Evolutionary conservation across 805 yeast species (phyloP), one percentile per base, ranked within the genome.

Genomic region (Kodamaea neixiangensis): DNA sequence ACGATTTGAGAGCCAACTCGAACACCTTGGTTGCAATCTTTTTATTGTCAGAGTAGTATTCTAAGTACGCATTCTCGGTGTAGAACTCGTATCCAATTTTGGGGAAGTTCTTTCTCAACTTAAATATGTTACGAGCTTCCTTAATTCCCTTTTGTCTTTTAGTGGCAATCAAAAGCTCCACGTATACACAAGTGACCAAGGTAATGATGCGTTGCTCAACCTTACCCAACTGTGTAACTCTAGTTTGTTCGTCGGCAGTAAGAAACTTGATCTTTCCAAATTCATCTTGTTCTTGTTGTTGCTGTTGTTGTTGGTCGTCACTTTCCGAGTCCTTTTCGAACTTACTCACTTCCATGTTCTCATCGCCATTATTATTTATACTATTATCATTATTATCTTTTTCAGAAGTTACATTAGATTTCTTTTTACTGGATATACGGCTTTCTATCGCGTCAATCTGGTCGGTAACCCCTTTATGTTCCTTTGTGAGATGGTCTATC

Each of bases 41-140:
- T 19, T 78, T 70, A 54, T 85, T 87, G 53, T 81, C 85, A 52
- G 85, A 76, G 58, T 81, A 82, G 58, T 80, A 84, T 63, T 93
- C 99, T 73, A 91, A 75, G 63, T 82, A 73, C 0, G 97, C 97
- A 60, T 87, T 86, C 52, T 89, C 93, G 17, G 85, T 84, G 67
- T 80, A 93, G 17, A 93, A 79, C 58, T 89, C 89, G 72, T 84
- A 83, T 0, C 96, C 86, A 39, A 87, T 68, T 9, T 73, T 69
- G n/a, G 73, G 63, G 57, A 81, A 78, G 49, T 61, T 66, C 61
- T 83, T 82, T 58, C 96, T 81, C 7, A 87, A 86, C 49, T 87
- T 78, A 64, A 91, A 90, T 1, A 89, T 74, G 19, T 73, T 64
- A 54, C 98, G 79, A 1, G 96, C 91, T 34, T 85, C 90, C 46